A percentile compares a stretch with the other conserved stretches of the same genome.
phyloP scores from a whole-genome alignment of 1,284 basidiomycete species.

The Athelia sp. region DNA sequence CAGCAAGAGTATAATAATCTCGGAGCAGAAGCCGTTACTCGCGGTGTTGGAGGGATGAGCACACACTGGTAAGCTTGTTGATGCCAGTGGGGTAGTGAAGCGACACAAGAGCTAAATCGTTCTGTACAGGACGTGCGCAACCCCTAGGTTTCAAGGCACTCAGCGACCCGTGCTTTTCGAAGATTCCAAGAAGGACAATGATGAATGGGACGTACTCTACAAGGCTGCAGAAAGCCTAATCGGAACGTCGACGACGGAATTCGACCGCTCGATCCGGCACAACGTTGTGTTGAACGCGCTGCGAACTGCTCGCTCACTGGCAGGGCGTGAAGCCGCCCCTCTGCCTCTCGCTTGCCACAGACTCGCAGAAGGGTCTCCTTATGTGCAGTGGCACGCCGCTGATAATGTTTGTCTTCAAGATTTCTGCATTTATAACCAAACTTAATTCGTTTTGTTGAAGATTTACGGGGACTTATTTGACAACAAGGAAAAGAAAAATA shows the following conservation, averaged over 20 bases:
- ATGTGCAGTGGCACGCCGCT: conserved; percentile 23
- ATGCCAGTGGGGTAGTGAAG: conserved; percentile 1
- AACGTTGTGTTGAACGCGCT: conserved; percentile 20
- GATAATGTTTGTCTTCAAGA: conserved; percentile 11
- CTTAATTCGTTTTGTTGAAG: too few species aligned
- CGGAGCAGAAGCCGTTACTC: conserved; percentile 19
- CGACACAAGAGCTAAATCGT: not conserved
- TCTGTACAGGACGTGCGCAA: conserved; percentile 20
- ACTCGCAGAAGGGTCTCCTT: conserved; percentile 13
- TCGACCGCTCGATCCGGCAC: conserved; percentile 24
- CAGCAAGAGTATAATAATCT: too few species aligned
- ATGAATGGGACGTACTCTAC: conserved; percentile 13
- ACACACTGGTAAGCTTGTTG: conserved; percentile 19
- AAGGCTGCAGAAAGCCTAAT: conserved; percentile 16
- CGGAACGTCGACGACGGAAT: conserved; percentile 17
- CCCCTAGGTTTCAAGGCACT: conserved; percentile 12
- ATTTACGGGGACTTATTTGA: too few species aligned
- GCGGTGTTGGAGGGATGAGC: conserved; percentile 27
- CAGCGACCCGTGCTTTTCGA: too few species aligned
- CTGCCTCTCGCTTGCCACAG: conserved; percentile 24
- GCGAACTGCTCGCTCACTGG: conserved; percentile 7
- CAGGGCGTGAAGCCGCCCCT: conserved; percentile 12
- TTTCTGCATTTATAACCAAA: too few species aligned
- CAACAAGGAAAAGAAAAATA: too few species aligned
- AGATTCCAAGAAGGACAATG: too few species aligned